Base-by-base conservation (phyloP, 2,329 filamentous ascomycete species). In the Aspergillus udagawae region DNA sequence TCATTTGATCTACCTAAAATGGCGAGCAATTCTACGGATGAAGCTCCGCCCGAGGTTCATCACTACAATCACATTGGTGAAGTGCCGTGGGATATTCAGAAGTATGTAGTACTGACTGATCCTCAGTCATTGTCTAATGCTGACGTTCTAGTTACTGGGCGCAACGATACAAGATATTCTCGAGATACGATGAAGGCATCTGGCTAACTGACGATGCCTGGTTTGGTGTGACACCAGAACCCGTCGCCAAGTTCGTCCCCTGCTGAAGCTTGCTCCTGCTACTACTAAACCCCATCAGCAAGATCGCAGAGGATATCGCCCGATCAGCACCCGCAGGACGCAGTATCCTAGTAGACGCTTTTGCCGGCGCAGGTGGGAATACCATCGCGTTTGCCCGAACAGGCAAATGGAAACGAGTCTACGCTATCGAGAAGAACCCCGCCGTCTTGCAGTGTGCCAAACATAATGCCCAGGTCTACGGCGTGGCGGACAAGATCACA, bases 181-280 rank as follows among this genome's bases (percentile, higher is more conserved):
- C 88, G 17, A 83, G 83, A 65, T 99, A 97, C 71, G 88, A 97
- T 71, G 83, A 92, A 57, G 93, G 92, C 55, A 83, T 99, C 63
- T 88, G 86, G 80, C 86, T 99, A 81, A 99, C 95, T 0, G 87
- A 96, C 71, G 88, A 93, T 75, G 89, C 92, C 54, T 99, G 94
- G 94, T 99, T 94, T 72, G 94, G 92, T 55, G 92, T 97, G 7
- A 99, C 95, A 0, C 92, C 94, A 14, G 93, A 99, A 73, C 89
- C 90, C 4, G 85, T 99, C 28, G 94, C 94, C 59, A 86, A 82
- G 90, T 94, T 49, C 14, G 32, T 28, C 45, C 8, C 21, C 25
- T 56, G 32, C 6, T 27, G 5, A 9, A n/a, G 4, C 12, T 44
- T 21, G 53, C 23, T 17, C 35, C n/a, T 10, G 20, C 8, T 27